Evolutionary conservation across 371 early-diverging fungal species (phyloP).

Genomic region (Batkoa obscura): DNA sequence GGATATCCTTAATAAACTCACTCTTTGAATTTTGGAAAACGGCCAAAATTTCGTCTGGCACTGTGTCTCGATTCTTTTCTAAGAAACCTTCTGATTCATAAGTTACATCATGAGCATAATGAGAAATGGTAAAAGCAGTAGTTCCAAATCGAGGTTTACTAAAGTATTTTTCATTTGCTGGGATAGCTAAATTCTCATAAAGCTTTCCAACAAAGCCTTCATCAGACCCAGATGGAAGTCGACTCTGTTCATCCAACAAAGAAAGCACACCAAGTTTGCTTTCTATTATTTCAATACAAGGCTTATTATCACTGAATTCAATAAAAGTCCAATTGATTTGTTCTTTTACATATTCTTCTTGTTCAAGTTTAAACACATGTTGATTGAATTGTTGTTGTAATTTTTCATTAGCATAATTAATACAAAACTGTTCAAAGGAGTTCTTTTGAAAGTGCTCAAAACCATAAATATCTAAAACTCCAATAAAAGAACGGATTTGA

Average conservation of each 20-base stretch:
- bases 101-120: constrained; percentile 82
- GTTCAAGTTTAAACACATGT: constrained; percentile 85
- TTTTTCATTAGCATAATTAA: constrained; percentile 96
- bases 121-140: constrained; percentile 62
- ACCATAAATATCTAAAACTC: constrained; percentile 93
- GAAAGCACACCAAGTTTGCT: constrained; percentile 78
- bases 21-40: constrained; percentile 46
- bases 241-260: constrained; percentile 90
- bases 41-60: constrained; percentile 75
- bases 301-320: constrained; percentile 97
- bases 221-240: constrained; percentile 84
- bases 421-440: constrained; percentile 99
- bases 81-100: constrained; percentile 91
- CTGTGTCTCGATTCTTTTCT: constrained; percentile 97
- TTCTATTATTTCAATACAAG: constrained; percentile 98
- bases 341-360: constrained; percentile 87
- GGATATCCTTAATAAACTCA: constrained; percentile 55
- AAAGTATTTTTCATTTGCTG: constrained; percentile 53
- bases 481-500: constrained; percentile 52
- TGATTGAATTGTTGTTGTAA: constrained; percentile 93
- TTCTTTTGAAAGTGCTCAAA: constrained; percentile 95
- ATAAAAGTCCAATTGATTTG: constrained; percentile 79
- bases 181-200: constrained; percentile 49
- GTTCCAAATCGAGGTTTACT: constrained; percentile 76
- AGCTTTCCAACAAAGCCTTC: constrained; percentile 65